Percentiles rank a stretch among this genome's conserved stretches.
Conservation (phyloP, 192 early-diverging fungal species). For the Rhizophagus sp. region DNA sequence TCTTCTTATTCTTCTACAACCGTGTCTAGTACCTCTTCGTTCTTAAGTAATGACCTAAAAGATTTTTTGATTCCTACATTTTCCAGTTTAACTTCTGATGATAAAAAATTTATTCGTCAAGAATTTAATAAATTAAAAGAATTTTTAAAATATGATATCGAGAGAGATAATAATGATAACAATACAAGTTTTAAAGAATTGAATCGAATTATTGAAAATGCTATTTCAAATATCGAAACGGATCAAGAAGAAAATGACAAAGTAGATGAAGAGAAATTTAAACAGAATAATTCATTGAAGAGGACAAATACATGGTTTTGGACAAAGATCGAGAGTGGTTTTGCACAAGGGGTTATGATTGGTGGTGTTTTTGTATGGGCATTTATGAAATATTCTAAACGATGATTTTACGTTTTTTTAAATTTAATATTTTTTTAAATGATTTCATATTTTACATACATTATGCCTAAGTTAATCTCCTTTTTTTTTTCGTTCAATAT, state of each 20-base stretch:
- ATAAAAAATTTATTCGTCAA: neutral
- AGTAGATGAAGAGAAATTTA: neutral
- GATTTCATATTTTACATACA: too few relatives aligned
- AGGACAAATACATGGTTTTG: neutral
- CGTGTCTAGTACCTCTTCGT: neutral
- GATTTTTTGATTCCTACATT: neutral
- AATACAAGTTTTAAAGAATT: neutral
- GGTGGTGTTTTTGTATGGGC: neutral
- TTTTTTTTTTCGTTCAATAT: too few relatives aligned
- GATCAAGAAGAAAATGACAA: neutral
- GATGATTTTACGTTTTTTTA: too few relatives aligned
- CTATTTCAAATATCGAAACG: neutral
- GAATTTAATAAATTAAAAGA: constrained; percentile 3
- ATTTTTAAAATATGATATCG: neutral
- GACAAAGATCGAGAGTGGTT: neutral
- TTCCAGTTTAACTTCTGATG: neutral
- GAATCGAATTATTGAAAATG: neutral
- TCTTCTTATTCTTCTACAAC: neutral
- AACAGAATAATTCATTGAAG: neutral
- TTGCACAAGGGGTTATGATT: constrained; percentile 1
- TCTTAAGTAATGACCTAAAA: neutral
- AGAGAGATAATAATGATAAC: neutral
- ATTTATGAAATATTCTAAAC: neutral
- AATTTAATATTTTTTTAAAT: too few relatives aligned
- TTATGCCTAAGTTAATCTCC: too few relatives aligned